Evolutionary conservation across 371 early-diverging fungal genomes (phyloP), one percentile per base, ranked within the genome.

Genomic region (Rhizomucor pusillus): DNA sequence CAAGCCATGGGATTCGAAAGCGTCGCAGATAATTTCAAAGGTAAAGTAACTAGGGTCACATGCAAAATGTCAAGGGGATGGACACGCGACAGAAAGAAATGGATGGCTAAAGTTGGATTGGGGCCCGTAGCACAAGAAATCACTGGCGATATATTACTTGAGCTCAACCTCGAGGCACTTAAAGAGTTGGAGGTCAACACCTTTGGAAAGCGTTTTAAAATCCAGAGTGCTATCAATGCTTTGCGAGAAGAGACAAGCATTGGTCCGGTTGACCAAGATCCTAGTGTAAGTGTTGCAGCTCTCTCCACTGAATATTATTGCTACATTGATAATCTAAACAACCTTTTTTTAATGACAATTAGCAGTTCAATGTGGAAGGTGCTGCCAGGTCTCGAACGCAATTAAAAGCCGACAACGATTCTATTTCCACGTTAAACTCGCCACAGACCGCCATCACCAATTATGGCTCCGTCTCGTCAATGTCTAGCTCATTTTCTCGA

Each of bases 181-280:
- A 86, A 86, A 52, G 86, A 86, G 49, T 59, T 86, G n/a, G 73
- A 84, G 16, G 73, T 86, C 37, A 61, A 49, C 20, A 77, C 82
- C 1, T 83, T 84, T 59, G 86, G 86, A 16, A 83, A 81, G 58
- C 79, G 86, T 0, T 78, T 81, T 60, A 80, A 82, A 41, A 73
- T 86, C 50, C 81, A 79, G 66, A 81, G 69, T 41, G 80, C 84
- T 35, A 86, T 86, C 45, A 65, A 59, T 14, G 50, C 66, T 4
- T 57, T 84, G 16, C 76, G 78, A 43, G 73, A 71, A 13, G 44
- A 65, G 19, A 41, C 41, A 7, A 29, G 7, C 29, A 7, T 29
- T 3, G 29, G 29, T 29, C 29, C 29, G 5, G 7, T 29, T 29
- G 29, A 29, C 3, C 29, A 29, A 7, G 29, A 29, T 3, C 7